Base-by-base conservation (phyloP, 495 filamentous ascomycete genomes). In the Physcia stellaris region DNA sequence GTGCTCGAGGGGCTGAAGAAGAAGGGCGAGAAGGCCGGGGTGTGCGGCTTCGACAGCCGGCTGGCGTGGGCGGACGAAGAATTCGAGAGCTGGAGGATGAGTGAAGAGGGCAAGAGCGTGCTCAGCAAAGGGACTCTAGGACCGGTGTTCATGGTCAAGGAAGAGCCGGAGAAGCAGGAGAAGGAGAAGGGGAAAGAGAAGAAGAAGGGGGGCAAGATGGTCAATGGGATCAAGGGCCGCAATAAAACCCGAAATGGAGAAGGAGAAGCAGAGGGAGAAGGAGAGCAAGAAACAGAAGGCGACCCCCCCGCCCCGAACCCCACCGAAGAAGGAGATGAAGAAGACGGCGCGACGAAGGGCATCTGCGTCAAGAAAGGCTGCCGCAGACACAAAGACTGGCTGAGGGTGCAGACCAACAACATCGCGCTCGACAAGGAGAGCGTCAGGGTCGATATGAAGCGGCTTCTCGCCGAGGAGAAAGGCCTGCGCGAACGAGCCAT, bases 11-110 rank as follows among this genome's bases (percentile, higher is more conserved):
- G 57, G 16, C 24, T 70, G 30, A 69, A 68, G 50, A 55, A 64
- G 36, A 57, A 54, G 16, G 67, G 70, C 2, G 37, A 46, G 4
- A 7, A 42, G 19, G 80, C 80, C 49, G 68, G 73, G 40, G 67
- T 78, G 35, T 83, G 79, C 46, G 78, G 79, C 15, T 80, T 74
- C 43, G 76, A 81, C 50, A 52, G 63, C 12, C 59, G 76, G 19
- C 56, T 81, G 2, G 56, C 69, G 2, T 75, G 76, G 71, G 67
- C 66, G 11, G 73, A 79, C 40, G 60, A 65, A 29, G 67, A 79
- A 48, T 80, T 83, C 47, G 62, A 68, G 32, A 61, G 64, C n/a
- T 71, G 67, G 67, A 56, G 67, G 16, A 37, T 59, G 2, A 62
- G 63, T 1, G 50, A 58, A 0, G 43, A 54, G 6, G 67, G 67